Conservation (phyloP, 2,329 filamentous ascomycete species). For the Claviceps pazoutovae region DNA sequence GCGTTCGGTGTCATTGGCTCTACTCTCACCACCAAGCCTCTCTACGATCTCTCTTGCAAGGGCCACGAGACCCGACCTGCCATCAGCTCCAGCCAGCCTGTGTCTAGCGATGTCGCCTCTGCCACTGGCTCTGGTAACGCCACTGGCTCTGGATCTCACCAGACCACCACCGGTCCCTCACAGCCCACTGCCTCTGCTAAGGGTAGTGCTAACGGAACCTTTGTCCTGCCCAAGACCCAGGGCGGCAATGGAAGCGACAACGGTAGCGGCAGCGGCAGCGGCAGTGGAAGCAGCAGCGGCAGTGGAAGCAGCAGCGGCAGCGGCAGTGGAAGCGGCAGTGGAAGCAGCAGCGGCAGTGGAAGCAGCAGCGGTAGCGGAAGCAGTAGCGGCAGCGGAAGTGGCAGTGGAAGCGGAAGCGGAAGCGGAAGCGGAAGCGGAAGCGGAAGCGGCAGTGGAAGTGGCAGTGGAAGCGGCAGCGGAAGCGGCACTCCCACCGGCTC, state of each 20-base stretch:
- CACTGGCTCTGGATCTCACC: background rate
- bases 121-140: conserved; percentile 1
- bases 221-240: no score
- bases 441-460: no score
- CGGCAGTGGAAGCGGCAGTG: no score
- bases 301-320: no score
- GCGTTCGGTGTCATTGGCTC: conserved; percentile 57
- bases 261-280: no score
- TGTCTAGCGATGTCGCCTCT: background rate
- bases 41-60: conserved; percentile 50
- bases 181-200: no score
- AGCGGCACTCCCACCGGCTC: background rate
- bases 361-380: no score
- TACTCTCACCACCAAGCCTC: conserved; percentile 36
- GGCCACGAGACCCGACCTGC: conserved; percentile 7
- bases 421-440: fast-evolving
- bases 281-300: no score
- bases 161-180: background rate
- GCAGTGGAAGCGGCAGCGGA: background rate
- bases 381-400: no score
- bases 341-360: no score
- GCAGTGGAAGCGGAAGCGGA: fast-evolving
- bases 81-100: background rate
- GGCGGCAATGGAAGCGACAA: no score
- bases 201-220: no score